Conservation (phyloP, 1,284 basidiomycete species). For the Cutaneotrichosporon cyanovorans region DNA sequence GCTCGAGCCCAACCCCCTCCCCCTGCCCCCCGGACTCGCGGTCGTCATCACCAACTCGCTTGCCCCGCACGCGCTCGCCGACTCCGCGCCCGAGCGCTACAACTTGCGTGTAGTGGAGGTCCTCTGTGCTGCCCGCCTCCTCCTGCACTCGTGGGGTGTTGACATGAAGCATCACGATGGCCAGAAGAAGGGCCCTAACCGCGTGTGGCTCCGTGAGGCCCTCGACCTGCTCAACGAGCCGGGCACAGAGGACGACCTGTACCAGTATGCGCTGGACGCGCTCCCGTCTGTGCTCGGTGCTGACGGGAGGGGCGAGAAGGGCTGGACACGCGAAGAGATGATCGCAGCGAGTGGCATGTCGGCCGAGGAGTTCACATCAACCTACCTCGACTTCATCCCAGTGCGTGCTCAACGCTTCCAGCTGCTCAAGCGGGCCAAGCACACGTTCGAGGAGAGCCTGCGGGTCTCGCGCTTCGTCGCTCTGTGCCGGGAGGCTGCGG, state of each 20-base stretch:
- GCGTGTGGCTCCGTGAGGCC: conserved; percentile 43
- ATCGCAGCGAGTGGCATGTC: conserved; percentile 57
- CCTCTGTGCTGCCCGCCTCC: conserved; percentile 64
- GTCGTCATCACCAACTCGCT: conserved; percentile 79
- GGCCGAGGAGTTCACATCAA: conserved; percentile 54
- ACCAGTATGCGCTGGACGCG: conserved; percentile 12
- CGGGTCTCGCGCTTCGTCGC: conserved; percentile 66
- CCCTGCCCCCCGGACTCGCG: conserved; percentile 40
- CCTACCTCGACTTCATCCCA: conserved; percentile 64
- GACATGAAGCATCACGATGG: conserved; percentile 16
- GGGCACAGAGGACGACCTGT: conserved; percentile 31
- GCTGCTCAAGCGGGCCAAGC: conserved; percentile 67
- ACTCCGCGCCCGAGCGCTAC: conserved; percentile 67
- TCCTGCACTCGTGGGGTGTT: conserved; percentile 56
- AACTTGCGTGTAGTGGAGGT: conserved; percentile 83
- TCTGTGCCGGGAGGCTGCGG: conserved; percentile 51
- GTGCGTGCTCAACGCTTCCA: conserved; percentile 72
- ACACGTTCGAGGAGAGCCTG: conserved; percentile 68
- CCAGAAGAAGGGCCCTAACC: conserved; percentile 10
- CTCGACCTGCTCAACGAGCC: conserved; percentile 49
- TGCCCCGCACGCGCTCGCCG: conserved; percentile 71
- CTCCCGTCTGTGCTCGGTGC: conserved; percentile 17
- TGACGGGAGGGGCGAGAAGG: conserved; percentile 27
- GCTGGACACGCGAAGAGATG: conserved; percentile 57
- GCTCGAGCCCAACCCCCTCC: conserved; percentile 57